Percentiles rank a stretch among this genome's conserved stretches.
phyloP scores from a whole-genome alignment of 495 filamentous ascomycete genomes.

The Neurospora tetrasperma region DNA sequence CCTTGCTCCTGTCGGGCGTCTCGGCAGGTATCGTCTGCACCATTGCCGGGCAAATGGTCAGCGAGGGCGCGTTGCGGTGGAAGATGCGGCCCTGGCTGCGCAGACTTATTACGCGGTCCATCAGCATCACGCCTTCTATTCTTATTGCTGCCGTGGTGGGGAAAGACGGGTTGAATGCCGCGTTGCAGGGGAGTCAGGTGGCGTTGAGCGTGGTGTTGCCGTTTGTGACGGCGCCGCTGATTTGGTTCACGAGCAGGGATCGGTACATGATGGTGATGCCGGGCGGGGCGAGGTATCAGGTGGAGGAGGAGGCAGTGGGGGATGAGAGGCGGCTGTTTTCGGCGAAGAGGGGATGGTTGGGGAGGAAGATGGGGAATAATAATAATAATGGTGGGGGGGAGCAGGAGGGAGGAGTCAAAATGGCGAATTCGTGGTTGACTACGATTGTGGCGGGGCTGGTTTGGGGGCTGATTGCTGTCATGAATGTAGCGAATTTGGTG shows the following conservation, averaged over 20 bases:
- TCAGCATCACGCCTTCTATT: constrained; percentile 72
- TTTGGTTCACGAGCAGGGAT: constrained; percentile 77
- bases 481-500: constrained; percentile 66
- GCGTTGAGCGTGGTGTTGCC: constrained; percentile 72
- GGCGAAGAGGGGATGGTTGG: not conserved
- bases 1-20: constrained; percentile 65
- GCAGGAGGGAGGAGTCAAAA: constrained; percentile 31
- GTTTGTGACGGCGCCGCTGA: constrained; percentile 70
- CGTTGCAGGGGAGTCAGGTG: constrained; percentile 70
- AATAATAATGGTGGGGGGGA: not conserved
- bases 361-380: not conserved
- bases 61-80: constrained; percentile 69
- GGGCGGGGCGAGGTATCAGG: constrained; percentile 23
- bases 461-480: constrained; percentile 58
- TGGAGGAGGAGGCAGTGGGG: constrained; percentile 9
- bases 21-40: constrained; percentile 75
- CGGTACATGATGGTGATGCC: constrained; percentile 66
- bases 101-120: constrained; percentile 57
- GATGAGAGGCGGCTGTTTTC: constrained; percentile 1
- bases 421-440: constrained; percentile 53
- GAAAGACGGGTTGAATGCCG: constrained; percentile 56
- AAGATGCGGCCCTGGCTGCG: constrained; percentile 60
- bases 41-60: constrained; percentile 76
- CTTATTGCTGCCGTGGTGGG: constrained; percentile 75
- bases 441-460: constrained; percentile 46